phyloP scores from a whole-genome alignment of 1,284 basidiomycete species.

The Trametes polyzona region DNA sequence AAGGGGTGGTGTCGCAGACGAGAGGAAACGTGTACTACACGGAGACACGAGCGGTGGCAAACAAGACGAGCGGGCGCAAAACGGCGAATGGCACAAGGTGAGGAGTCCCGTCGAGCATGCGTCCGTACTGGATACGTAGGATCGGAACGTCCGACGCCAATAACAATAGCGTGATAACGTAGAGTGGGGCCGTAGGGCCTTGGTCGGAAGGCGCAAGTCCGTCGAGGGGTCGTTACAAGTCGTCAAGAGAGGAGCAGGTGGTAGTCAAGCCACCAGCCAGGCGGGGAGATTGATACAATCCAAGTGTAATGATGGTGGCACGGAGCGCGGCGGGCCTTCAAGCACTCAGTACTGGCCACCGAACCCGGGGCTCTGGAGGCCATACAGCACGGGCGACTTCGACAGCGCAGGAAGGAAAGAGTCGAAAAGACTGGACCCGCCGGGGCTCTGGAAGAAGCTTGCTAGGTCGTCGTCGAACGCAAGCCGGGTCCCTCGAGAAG shows the following conservation, averaged over 20 bases:
- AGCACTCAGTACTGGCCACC: constrained; percentile 11
- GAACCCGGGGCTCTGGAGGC: constrained; percentile 14
- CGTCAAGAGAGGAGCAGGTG: neutral
- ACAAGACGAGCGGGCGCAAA: constrained; percentile 3
- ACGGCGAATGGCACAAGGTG: constrained; percentile 7
- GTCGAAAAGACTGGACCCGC: constrained; percentile 9
- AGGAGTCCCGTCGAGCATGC: constrained; percentile 17
- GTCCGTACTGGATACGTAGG: constrained; percentile 11
- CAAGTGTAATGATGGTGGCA: neutral
- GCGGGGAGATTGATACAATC: neutral
- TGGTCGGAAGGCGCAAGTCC: neutral
- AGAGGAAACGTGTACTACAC: neutral
- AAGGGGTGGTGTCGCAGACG: neutral
- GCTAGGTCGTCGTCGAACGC: constrained; percentile 17
- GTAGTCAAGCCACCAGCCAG: neutral
- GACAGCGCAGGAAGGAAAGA: neutral
- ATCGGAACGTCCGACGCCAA: constrained; percentile 20
- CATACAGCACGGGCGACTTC: constrained; percentile 6
- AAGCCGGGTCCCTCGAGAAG: constrained; percentile 11
- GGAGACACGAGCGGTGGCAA: constrained; percentile 2
- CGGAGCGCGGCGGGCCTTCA: neutral
- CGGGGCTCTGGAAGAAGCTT: constrained; percentile 19
- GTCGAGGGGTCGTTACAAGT: constrained; percentile 3
- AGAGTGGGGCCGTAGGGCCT: neutral
- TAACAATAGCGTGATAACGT: constrained; percentile 24